Evolutionary conservation across 176 grass and related monocot species (phyloP).

Genomic region (Pharus latifolius): DNA sequence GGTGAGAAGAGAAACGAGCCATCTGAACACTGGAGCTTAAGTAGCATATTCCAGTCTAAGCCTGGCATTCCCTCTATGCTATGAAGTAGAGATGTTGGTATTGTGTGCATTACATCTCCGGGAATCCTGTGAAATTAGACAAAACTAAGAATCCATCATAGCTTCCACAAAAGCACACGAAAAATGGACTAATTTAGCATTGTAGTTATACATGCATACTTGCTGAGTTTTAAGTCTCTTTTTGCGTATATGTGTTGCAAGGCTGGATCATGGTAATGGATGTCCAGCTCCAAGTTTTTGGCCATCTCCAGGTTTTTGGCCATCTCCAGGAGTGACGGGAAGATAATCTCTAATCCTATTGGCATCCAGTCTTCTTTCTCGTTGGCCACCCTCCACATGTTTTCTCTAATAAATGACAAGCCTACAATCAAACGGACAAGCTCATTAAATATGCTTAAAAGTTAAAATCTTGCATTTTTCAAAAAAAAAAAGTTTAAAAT

Average conservation of each 20-base stretch:
- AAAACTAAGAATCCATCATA: too few relatives aligned
- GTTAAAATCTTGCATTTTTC: not conserved
- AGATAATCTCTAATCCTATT: slow-evolving; percentile 1
- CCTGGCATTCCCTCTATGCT: slow-evolving; percentile 36
- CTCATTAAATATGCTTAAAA: not conserved
- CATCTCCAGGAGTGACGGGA: slow-evolving; percentile 6
- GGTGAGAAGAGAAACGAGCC: slow-evolving; percentile 35
- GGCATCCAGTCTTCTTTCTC: not conserved
- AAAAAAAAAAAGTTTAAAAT: not conserved
- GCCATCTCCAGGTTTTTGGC: not conserved
- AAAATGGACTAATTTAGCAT: not conserved
- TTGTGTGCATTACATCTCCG: slow-evolving; percentile 16
- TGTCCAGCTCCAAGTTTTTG: not conserved
- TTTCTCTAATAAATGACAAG: not conserved
- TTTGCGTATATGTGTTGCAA: slow-evolving; percentile 4
- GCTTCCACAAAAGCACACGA: too few relatives aligned
- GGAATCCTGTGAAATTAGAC: slow-evolving; percentile 39
- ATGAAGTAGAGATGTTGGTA: slow-evolving; percentile 25
- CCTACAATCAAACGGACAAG: not conserved
- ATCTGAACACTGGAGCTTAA: slow-evolving; percentile 29
- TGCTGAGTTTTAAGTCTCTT: slow-evolving; percentile 7
- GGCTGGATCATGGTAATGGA: not conserved
- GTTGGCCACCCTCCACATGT: not conserved
- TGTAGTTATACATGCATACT: not conserved
- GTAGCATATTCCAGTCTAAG: slow-evolving; percentile 35